Conservation (phyloP, 495 filamentous ascomycete genomes). For the Viridothelium virens region DNA sequence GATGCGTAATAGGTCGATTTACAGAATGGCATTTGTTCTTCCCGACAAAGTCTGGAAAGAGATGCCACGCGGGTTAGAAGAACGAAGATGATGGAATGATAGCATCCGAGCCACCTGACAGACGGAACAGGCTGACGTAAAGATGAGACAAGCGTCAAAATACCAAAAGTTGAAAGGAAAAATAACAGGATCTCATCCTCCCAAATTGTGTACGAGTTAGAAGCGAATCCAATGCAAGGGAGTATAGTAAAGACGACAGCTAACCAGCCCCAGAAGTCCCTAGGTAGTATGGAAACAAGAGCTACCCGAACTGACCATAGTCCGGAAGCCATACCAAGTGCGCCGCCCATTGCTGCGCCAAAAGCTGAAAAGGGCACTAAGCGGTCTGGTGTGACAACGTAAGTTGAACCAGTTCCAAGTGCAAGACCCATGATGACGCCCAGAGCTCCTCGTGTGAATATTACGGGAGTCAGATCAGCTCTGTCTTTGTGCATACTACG, state of each 20-base stretch:
- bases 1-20: conserved; percentile 93
- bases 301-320: conserved; percentile 45
- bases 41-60: conserved; percentile 86
- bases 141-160: conserved; percentile 62
- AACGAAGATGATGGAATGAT: conserved; percentile 78
- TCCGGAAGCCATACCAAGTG: conserved; percentile 51
- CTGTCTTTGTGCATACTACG: conserved; percentile 48
- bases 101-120: conserved; percentile 65
- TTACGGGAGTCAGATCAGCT: conserved; percentile 44
- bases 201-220: conserved; percentile 98
- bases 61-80: conserved; percentile 74
- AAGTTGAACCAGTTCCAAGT: conserved; percentile 23
- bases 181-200: conserved; percentile 92
- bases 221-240: conserved; percentile 84
- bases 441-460: conserved; percentile 36
- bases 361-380: conserved; percentile 34
- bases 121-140: conserved; percentile 54
- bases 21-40: conserved; percentile 98
- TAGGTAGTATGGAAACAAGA: conserved; percentile 57
- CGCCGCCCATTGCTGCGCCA: conserved; percentile 54
- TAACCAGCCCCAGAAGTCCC: conserved; percentile 79
- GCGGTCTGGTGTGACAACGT: background rate
- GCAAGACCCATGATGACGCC: conserved; percentile 29
- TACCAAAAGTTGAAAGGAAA: conserved; percentile 81
- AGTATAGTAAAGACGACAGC: conserved; percentile 69